Conservation (phyloP, 352 stramenopile genomes). For the Pythium monospermum region DNA sequence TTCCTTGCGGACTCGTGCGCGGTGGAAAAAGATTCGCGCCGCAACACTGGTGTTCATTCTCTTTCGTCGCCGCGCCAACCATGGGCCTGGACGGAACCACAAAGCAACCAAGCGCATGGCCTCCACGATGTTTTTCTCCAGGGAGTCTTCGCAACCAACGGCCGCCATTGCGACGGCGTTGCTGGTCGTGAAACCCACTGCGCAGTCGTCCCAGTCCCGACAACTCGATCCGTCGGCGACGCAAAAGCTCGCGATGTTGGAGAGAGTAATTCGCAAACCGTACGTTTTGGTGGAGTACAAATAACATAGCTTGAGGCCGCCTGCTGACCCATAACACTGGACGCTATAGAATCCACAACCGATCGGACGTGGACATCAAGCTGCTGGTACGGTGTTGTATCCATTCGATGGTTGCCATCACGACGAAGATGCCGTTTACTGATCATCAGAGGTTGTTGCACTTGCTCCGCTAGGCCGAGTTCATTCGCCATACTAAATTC, state of each 20-base stretch:
- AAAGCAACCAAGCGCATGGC: conserved; percentile 8
- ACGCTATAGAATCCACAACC: conserved; percentile 29
- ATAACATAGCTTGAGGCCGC: background rate
- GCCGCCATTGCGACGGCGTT: conserved; percentile 5
- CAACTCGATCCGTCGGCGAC: background rate
- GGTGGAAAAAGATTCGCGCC: conserved; percentile 29
- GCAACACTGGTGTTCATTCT: conserved; percentile 30
- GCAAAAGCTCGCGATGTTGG: conserved; percentile 25
- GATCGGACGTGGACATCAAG: conserved; percentile 46
- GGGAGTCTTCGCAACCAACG: conserved; percentile 3
- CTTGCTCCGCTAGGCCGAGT: conserved; percentile 22
- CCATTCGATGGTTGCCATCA: no score
- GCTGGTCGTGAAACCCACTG: background rate
- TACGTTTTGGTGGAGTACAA: conserved; percentile 11
- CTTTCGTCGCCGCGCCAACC: conserved; percentile 15
- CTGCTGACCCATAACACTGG: no score
- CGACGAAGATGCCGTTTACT: background rate
- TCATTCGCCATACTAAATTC: conserved; percentile 34
- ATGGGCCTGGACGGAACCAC: conserved; percentile 2
- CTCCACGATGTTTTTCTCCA: conserved; percentile 12
- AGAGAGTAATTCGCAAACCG: conserved; percentile 26
- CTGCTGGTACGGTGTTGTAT: conserved; percentile 25
- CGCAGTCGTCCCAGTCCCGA: no score
- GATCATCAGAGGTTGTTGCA: background rate
- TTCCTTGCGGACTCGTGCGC: conserved; percentile 4